A percentile compares a stretch with the other conserved stretches of the same genome.
phyloP scores from a whole-genome alignment of 345 rosid genomes.

The Brassica napus region Da-Ae NC_063440.1:15401501-15402000 shows the following conservation, averaged over 20 bases:
- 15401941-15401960: too few species aligned
- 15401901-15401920: too few species aligned
- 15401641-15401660: constrained; percentile 16
- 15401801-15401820: constrained; percentile 7
- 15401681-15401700: constrained; percentile 9
- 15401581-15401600: constrained; percentile 30
- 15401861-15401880: too few species aligned
- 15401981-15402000: too few species aligned
- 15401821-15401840: neutral
- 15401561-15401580: constrained; percentile 17
- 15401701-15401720: neutral
- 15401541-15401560: constrained; percentile 12
- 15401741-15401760: neutral
- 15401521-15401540: neutral
- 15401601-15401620: neutral
- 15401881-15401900: too few species aligned
- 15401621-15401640: neutral
- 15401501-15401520: constrained; percentile 4
- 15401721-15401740: neutral
- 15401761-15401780: neutral
- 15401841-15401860: neutral
- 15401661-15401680: neutral
- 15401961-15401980: too few species aligned
- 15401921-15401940: too few species aligned
- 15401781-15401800: neutral